Evolutionary conservation across 2,329 filamentous ascomycete genomes (phyloP), one percentile per base, ranked within the genome.

Genomic region (Fusarium udum): DNA sequence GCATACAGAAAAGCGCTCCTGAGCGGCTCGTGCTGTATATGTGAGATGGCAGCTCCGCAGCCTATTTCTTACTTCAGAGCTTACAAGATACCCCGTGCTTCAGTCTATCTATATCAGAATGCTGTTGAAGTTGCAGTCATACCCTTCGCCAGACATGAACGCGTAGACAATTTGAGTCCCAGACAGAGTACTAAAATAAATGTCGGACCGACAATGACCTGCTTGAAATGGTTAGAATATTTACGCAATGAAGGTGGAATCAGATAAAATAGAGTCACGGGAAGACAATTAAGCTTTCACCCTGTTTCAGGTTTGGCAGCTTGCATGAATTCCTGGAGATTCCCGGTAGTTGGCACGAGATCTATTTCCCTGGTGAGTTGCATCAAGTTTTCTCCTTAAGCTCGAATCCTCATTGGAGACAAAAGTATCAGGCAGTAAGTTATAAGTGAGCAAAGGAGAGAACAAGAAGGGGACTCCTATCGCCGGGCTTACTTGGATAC

Each of bases 201-300:
- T 39, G 34, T 53, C 51, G 51, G 51, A 13, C 51, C 51, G 51
- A 39, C 51, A 28, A 12, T 39, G 51, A 39, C 51, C 51, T 53
- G 51, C 51, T 53, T 16, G 51, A 39, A 53, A 28, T 39, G 14
- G 51, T 34, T 39, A 53, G 51, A 28, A n/a, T 24, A n/a, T 10
- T 13, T n/a, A 53, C 14, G 24, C 34, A 53, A 28, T 4, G 11
- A n/a, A 37, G 15, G 24, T 3, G 6, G 24, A 28, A 53, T 39
- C 20, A 28, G 51, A 53, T 1, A 39, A 53, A 22, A 28, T 28
- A n/a, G 4, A 39, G 4, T 5, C 6, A n/a, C 14, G 15, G 11
- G 24, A 39, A 39, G 10, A 39, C 6, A 39, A 18, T 53, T 53
- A 39, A 37, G 51, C 20, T 53, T 53, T 28, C 34, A 22, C 13